Percentiles rank a stretch among this genome's conserved stretches.
Conservation (phyloP, 2,329 filamentous ascomycete genomes). For the Trichoderma gracile region DNA sequence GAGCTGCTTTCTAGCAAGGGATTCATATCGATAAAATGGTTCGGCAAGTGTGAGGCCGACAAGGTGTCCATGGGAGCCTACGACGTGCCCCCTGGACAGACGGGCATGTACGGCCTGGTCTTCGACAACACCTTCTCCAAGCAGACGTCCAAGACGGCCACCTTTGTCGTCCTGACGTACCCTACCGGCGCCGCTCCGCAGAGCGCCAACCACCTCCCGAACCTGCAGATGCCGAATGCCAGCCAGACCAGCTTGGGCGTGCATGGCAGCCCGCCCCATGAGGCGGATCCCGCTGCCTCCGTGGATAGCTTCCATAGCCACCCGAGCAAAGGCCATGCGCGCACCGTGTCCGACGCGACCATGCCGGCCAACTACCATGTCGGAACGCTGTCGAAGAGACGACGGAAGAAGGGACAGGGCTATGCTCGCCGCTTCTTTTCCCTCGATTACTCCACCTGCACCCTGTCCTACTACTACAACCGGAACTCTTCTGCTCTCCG, state of each 20-base stretch:
- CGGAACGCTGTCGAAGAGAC: constrained; percentile 82
- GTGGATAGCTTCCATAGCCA: constrained; percentile 63
- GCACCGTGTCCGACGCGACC: constrained; percentile 53
- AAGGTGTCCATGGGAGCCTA: constrained; percentile 90
- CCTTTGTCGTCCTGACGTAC: constrained; percentile 91
- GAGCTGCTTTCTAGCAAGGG: constrained; percentile 66
- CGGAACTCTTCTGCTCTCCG: constrained; percentile 88
- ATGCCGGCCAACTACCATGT: constrained; percentile 66
- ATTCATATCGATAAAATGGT: constrained; percentile 75
- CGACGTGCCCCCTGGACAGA: constrained; percentile 71
- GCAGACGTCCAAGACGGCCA: constrained; percentile 89
- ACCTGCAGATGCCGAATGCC: constrained; percentile 48
- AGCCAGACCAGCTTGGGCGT: constrained; percentile 57
- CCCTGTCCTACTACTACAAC: constrained; percentile 94
- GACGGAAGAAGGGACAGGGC: constrained; percentile 90
- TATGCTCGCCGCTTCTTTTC: constrained; percentile 95
- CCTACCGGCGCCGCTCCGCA: constrained; percentile 79
- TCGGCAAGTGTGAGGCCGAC: constrained; percentile 94
- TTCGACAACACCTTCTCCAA: constrained; percentile 99
- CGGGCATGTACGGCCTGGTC: constrained; percentile 92
- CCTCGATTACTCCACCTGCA: constrained; percentile 89
- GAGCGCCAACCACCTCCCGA: constrained; percentile 68
- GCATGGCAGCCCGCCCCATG: constrained; percentile 44
- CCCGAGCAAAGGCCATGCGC: constrained; percentile 43
- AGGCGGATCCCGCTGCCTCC: constrained; percentile 53